Percentiles rank a stretch among this genome's conserved stretches.
Evolutionary conservation across 2,329 filamentous ascomycete species (phyloP).

Genomic region (Stemphylium vesicarium): DNA sequence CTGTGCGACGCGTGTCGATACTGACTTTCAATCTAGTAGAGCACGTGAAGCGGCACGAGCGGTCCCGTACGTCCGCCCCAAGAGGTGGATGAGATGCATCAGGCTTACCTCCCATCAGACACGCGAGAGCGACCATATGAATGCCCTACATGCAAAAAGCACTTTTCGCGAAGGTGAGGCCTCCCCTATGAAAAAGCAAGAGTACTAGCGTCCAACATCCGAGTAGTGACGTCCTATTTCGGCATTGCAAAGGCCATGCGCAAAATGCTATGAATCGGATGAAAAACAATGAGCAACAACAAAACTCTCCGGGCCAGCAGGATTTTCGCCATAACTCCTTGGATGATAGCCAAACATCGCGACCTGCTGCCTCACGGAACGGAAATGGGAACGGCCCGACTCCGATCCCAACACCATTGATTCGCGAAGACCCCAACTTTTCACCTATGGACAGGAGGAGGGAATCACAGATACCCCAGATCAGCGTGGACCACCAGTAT

Average conservation of each 20-base stretch:
- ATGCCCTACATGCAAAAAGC: conserved; percentile 61
- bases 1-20: neutral
- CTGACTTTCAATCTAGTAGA: conserved; percentile 38
- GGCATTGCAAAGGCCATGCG: conserved; percentile 59
- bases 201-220: conserved; percentile 28
- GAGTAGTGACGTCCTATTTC: conserved; percentile 57
- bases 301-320: conserved; percentile 35
- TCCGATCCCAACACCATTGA: conserved; percentile 27
- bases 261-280: conserved; percentile 49
- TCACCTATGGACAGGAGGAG: conserved; percentile 36
- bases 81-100: conserved; percentile 1
- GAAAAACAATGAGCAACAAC: conserved; percentile 41
- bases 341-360: conserved; percentile 28
- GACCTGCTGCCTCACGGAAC: conserved; percentile 20
- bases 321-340: conserved; percentile 17
- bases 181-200: conserved; percentile 9
- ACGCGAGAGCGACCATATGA: conserved; percentile 62
- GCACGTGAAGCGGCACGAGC: conserved; percentile 62
- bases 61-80: conserved; percentile 55
- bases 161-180: conserved; percentile 60
- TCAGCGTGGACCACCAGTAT: conserved; percentile 28
- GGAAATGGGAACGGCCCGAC: conserved; percentile 27
- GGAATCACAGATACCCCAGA: conserved; percentile 31
- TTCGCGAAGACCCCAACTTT: conserved; percentile 32
- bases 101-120: conserved; percentile 49